Conservation (phyloP, 306 rosid species). For the Hippophae rhamnoides region DNA sequence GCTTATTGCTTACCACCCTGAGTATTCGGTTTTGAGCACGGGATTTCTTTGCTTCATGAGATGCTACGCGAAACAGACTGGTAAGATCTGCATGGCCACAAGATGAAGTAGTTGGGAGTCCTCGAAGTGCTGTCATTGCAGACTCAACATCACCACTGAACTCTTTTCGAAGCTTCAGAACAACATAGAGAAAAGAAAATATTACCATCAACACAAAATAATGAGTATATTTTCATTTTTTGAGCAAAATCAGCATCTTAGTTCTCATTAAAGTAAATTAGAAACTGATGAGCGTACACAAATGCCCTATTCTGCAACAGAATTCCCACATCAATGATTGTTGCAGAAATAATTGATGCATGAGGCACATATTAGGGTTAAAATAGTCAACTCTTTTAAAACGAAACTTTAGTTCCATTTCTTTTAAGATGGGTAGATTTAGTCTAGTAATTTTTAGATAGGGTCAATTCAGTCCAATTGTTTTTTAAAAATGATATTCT, state of each 20-base stretch:
- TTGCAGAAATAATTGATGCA: too few relatives aligned
- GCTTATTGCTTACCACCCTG: constrained; percentile 55
- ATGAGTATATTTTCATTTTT: neutral
- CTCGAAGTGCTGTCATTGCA: constrained; percentile 46
- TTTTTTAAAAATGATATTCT: too few relatives aligned
- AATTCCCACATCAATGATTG: neutral
- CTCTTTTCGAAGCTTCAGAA: constrained; percentile 59
- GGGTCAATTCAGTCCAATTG: too few relatives aligned
- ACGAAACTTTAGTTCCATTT: too few relatives aligned
- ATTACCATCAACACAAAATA: neutral
- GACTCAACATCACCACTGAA: constrained; percentile 69
- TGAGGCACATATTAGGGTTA: too few relatives aligned
- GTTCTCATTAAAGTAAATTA: neutral
- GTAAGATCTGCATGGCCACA: constrained; percentile 73
- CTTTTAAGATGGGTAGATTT: too few relatives aligned
- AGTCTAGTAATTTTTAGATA: too few relatives aligned
- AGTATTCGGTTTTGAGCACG: constrained; percentile 55
- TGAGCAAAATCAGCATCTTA: neutral
- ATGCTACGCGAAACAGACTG: constrained; percentile 55
- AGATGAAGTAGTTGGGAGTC: constrained; percentile 45
- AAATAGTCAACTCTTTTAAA: too few relatives aligned
- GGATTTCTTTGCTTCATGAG: constrained; percentile 81
- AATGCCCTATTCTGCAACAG: neutral
- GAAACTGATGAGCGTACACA: neutral
- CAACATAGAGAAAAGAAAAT: neutral